phyloP scores from a whole-genome alignment of 257 asterid species.

The Solanum acaule region DNA sequence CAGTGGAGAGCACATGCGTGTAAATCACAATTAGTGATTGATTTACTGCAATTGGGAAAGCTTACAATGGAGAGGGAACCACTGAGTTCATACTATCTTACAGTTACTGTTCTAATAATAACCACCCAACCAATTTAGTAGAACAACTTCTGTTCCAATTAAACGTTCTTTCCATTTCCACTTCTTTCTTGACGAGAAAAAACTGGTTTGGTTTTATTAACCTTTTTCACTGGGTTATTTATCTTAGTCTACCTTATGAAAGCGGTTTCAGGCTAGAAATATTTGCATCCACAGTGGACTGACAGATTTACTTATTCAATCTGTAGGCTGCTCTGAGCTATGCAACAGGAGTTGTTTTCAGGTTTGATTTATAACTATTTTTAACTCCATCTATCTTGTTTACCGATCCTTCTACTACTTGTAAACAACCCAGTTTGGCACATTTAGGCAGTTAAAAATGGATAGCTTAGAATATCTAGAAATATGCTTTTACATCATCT shows the following conservation, averaged over 20 bases:
- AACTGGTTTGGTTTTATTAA: neutral
- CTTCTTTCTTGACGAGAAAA: neutral
- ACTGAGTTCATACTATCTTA: neutral
- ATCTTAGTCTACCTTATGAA: neutral
- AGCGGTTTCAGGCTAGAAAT: neutral
- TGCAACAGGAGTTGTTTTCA: constrained; percentile 26
- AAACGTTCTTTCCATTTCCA: neutral
- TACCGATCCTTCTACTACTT: neutral
- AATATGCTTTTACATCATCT: neutral
- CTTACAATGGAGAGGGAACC: neutral
- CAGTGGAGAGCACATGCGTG: neutral
- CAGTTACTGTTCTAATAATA: neutral
- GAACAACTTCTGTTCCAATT: neutral
- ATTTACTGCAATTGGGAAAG: neutral
- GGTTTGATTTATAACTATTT: constrained; percentile 10
- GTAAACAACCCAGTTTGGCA: neutral
- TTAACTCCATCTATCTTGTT: neutral
- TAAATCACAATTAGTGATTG: neutral
- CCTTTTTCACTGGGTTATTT: neutral
- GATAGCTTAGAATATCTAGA: neutral
- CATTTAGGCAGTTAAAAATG: neutral
- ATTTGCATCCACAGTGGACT: neutral
- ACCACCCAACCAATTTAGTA: neutral
- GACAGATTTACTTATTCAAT: constrained; percentile 3
- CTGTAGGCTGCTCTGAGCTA: constrained; percentile 34